Evolutionary conservation across 1,139 yeast species (phyloP).

Genomic region (Kodamaea derodonti): DNA sequence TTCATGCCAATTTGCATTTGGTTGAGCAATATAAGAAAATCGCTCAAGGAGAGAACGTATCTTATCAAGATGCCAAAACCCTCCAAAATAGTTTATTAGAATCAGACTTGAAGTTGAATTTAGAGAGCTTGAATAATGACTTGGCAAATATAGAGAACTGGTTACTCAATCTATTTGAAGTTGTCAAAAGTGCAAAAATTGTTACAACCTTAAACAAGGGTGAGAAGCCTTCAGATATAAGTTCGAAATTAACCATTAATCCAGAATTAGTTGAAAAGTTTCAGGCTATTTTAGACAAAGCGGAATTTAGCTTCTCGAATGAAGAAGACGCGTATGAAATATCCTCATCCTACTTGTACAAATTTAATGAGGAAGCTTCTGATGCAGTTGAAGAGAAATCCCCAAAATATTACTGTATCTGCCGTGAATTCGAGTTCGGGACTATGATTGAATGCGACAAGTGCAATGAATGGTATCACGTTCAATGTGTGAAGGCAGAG

Average conservation of each 20-base stretch:
- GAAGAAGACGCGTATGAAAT: conserved; percentile 33
- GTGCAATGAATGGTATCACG: conserved; percentile 82
- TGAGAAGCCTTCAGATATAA: conserved; percentile 15
- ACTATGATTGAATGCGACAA: conserved; percentile 76
- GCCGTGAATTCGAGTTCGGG: conserved; percentile 67
- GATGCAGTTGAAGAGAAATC: conserved; percentile 11
- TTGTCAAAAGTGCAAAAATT: conserved; percentile 29
- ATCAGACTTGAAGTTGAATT: conserved; percentile 24
- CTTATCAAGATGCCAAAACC: conserved; percentile 24
- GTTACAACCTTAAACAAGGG: conserved; percentile 22
- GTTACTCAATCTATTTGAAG: conserved; percentile 28
- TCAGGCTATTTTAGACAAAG: conserved; percentile 29
- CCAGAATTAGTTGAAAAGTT: conserved; percentile 22
- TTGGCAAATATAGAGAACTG: conserved; percentile 37
- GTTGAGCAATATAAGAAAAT: conserved; percentile 19
- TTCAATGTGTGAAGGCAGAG: conserved; percentile 53
- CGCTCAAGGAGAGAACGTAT: conserved; percentile 6
- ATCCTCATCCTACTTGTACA: conserved; percentile 25
- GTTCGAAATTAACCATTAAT: conserved; percentile 17
- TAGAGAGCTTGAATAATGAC: conserved; percentile 17
- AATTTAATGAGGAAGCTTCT: conserved; percentile 10
- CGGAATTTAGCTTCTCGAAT: conserved; percentile 34
- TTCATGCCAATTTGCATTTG: conserved; percentile 22
- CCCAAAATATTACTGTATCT: conserved; percentile 53
- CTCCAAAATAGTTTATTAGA: conserved; percentile 22